Evolutionary conservation across 2,329 filamentous ascomycete genomes (phyloP).

Genomic region (Dothistroma pini): DNA sequence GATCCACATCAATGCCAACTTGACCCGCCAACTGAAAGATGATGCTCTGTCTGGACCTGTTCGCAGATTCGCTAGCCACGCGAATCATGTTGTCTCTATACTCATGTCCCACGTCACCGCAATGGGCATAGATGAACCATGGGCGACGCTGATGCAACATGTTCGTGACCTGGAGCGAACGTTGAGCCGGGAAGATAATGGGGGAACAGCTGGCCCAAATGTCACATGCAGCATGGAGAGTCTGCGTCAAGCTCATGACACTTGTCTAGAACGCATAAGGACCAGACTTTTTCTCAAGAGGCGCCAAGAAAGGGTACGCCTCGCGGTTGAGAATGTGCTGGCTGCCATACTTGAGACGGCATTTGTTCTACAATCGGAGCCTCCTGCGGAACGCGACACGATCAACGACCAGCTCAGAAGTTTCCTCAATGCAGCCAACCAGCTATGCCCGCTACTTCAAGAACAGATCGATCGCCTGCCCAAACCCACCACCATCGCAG

Average conservation of each 20-base stretch:
- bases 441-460: conserved; percentile 6
- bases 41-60: conserved; percentile 1
- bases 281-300: conserved; percentile 31
- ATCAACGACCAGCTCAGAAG: not conserved
- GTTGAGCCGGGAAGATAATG: conserved; percentile 49
- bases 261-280: conserved; percentile 30
- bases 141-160: conserved; percentile 65
- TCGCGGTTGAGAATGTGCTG: conserved; percentile 28
- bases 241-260: conserved; percentile 28
- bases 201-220: conserved; percentile 11
- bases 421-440: not conserved
- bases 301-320: conserved; percentile 27
- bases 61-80: conserved; percentile 63
- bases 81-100: conserved; percentile 72
- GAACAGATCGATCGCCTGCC: conserved; percentile 13
- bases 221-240: conserved; percentile 23
- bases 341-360: conserved; percentile 23
- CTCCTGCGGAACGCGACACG: not conserved
- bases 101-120: conserved; percentile 78
- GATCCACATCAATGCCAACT: conserved; percentile 51
- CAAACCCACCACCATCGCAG: conserved; percentile 3
- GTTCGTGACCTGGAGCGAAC: conserved; percentile 60
- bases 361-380: conserved; percentile 5
- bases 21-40: conserved; percentile 23
- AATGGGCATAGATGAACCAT: conserved; percentile 67